phyloP scores from a whole-genome alignment of 768 basidiomycete genomes.

The Podaxis sp. region DNA sequence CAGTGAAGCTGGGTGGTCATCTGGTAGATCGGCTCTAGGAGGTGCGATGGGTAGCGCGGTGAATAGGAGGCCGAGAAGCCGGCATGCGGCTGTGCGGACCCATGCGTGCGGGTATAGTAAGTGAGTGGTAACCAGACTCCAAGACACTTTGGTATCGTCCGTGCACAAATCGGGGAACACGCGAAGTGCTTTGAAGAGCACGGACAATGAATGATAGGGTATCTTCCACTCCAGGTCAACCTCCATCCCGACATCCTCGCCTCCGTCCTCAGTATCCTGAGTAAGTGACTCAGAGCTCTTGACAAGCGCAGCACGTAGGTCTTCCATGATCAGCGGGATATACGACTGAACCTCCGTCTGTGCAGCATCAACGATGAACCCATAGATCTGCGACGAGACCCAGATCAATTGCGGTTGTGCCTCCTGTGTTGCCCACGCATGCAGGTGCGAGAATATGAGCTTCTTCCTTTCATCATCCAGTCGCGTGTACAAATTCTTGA shows the following conservation, averaged over 20 bases:
- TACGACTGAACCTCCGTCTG: conserved; percentile 42
- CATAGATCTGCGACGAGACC: conserved; percentile 80
- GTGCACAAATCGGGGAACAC: conserved; percentile 47
- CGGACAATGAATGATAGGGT: conserved; percentile 75
- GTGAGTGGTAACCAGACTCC: conserved; percentile 59
- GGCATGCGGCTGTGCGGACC: conserved; percentile 81
- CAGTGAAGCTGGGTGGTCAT: conserved; percentile 46
- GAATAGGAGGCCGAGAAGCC: conserved; percentile 72
- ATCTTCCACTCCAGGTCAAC: conserved; percentile 72
- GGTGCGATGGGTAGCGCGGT: conserved; percentile 40
- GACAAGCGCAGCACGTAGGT: conserved; percentile 46
- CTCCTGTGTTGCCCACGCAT: conserved; percentile 70
- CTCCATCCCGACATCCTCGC: conserved; percentile 38
- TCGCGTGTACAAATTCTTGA: conserved; percentile 70
- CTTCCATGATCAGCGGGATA: conserved; percentile 47
- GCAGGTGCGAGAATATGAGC: conserved; percentile 63
- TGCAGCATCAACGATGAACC: conserved; percentile 71
- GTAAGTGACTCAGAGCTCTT: conserved; percentile 37
- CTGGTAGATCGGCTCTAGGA: conserved; percentile 26
- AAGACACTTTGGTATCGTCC: conserved; percentile 46
- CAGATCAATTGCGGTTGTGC: conserved; percentile 58
- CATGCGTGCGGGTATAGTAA: conserved; percentile 91
- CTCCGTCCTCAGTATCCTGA: conserved; percentile 37
- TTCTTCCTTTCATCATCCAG: conserved; percentile 56
- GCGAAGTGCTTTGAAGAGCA: conserved; percentile 57